These are phyloP conservation scores for Candida jianshihensis DNA, from an alignment of 805 yeast genomes.

Conservation along the genomic window DNA sequence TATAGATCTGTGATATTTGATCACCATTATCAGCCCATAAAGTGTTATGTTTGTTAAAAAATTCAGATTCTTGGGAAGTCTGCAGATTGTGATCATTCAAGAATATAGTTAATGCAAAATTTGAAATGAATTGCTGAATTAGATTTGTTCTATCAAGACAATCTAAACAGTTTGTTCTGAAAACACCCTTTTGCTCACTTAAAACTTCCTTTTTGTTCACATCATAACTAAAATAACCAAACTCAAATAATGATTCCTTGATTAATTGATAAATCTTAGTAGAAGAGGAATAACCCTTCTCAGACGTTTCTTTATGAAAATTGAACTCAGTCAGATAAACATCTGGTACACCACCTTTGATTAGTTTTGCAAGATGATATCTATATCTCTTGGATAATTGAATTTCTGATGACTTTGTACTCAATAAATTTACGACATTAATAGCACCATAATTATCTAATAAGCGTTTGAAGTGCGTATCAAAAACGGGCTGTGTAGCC, in stretches of 20 bases:
- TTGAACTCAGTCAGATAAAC: slow-evolving; percentile 77
- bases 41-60: slow-evolving; percentile 69
- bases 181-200: slow-evolving; percentile 82
- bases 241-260: slow-evolving; percentile 59
- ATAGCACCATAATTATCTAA: slow-evolving; percentile 77
- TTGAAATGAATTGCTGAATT: slow-evolving; percentile 77
- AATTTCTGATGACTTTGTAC: slow-evolving; percentile 72
- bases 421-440: slow-evolving; percentile 81
- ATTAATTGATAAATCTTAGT: slow-evolving; percentile 56
- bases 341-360: slow-evolving; percentile 28
- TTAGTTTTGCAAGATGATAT: slow-evolving; percentile 40
- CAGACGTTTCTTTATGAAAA: slow-evolving; percentile 89
- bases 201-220: slow-evolving; percentile 43
- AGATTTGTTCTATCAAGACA: slow-evolving; percentile 93
- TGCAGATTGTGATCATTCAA: slow-evolving; percentile 34
- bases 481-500: slow-evolving; percentile 88
- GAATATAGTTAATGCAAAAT: slow-evolving; percentile 56
- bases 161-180: slow-evolving; percentile 90
- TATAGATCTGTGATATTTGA: slow-evolving; percentile 88
- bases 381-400: slow-evolving; percentile 63
- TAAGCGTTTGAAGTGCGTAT: slow-evolving; percentile 67
- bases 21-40: slow-evolving; percentile 99
- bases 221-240: slow-evolving; percentile 81
- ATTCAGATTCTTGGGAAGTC: slow-evolving; percentile 38
- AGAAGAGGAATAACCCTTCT: slow-evolving; percentile 84